phyloP scores from a whole-genome alignment of 768 basidiomycete genomes.

The Filobasidium wieringae region DNA sequence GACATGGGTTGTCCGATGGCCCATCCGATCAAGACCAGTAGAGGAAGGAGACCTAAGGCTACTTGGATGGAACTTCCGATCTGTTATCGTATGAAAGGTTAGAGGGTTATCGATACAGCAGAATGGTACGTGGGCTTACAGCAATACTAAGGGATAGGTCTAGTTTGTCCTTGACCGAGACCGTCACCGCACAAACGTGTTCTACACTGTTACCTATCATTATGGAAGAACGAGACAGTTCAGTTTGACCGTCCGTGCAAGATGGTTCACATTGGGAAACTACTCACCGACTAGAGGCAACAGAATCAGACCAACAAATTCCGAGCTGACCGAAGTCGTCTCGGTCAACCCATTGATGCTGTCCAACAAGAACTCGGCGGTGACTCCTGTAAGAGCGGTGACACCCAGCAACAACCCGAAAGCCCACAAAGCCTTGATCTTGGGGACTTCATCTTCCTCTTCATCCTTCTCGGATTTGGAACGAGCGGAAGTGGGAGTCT shows the following conservation, averaged over 20 bases:
- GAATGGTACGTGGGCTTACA: constrained; percentile 57
- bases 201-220: constrained; percentile 78
- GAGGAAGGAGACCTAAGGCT: constrained; percentile 39
- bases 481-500: not conserved
- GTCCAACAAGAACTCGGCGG: constrained; percentile 43
- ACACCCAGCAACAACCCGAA: constrained; percentile 26
- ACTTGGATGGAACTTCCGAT: constrained; percentile 67
- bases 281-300: constrained; percentile 89
- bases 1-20: constrained; percentile 53
- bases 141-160: constrained; percentile 78
- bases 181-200: constrained; percentile 81
- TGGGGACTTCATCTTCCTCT: constrained; percentile 33
- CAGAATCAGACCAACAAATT: constrained; percentile 80
- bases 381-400: constrained; percentile 46
- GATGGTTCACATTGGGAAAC: too few species aligned
- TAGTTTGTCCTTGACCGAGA: constrained; percentile 74
- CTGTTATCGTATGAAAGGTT: too few species aligned
- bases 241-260: too few species aligned
- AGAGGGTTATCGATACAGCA: too few species aligned
- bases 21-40: constrained; percentile 68
- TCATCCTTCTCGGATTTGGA: constrained; percentile 14
- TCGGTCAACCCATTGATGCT: constrained; percentile 48
- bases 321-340: constrained; percentile 50
- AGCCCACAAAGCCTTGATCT: constrained; percentile 28
- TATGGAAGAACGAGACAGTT: too few species aligned